These are phyloP conservation scores for Pseudocercospora eumusae DNA, from an alignment of 2,329 filamentous ascomycete species.

Conservation along the genomic window DNA sequence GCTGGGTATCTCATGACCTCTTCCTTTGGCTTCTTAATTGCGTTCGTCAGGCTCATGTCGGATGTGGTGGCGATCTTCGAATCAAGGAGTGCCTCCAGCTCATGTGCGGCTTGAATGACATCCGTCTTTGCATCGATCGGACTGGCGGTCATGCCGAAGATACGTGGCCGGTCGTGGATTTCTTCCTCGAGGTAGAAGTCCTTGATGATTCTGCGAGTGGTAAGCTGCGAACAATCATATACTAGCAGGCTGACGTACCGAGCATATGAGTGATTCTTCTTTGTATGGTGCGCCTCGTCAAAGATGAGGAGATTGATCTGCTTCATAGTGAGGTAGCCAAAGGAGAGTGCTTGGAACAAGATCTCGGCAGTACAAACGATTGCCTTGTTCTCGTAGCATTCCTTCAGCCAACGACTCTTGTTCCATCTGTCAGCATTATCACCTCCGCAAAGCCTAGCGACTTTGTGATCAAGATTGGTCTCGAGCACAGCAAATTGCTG, in stretches of 20 bases:
- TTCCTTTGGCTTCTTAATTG: conserved; percentile 61
- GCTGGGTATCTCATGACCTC: conserved; percentile 60
- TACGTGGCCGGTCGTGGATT: conserved; percentile 61
- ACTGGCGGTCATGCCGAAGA: conserved; percentile 97
- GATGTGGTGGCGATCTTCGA: conserved; percentile 78
- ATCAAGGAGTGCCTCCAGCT: conserved; percentile 75
- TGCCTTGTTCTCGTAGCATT: conserved; percentile 69
- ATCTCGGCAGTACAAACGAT: conserved; percentile 93
- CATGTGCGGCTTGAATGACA: conserved; percentile 63
- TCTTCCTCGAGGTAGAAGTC: conserved; percentile 70
- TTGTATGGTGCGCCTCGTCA: conserved; percentile 94
- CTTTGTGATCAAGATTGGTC: conserved; percentile 74
- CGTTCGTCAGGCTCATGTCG: conserved; percentile 60
- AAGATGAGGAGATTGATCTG: conserved; percentile 90
- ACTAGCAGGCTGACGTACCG: conserved; percentile 45
- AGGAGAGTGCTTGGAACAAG: conserved; percentile 73
- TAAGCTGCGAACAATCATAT: conserved; percentile 2
- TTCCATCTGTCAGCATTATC: conserved; percentile 64
- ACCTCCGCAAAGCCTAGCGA: conserved; percentile 73
- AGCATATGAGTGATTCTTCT: conserved; percentile 89
- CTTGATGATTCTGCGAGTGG: conserved; percentile 67
- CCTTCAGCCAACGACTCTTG: conserved; percentile 59
- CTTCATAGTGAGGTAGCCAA: conserved; percentile 75
- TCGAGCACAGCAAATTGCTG: conserved; percentile 84
- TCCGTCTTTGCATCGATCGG: conserved; percentile 83